Conservation (phyloP, 768 basidiomycete species). For the Xanthoconium purpureum region DNA sequence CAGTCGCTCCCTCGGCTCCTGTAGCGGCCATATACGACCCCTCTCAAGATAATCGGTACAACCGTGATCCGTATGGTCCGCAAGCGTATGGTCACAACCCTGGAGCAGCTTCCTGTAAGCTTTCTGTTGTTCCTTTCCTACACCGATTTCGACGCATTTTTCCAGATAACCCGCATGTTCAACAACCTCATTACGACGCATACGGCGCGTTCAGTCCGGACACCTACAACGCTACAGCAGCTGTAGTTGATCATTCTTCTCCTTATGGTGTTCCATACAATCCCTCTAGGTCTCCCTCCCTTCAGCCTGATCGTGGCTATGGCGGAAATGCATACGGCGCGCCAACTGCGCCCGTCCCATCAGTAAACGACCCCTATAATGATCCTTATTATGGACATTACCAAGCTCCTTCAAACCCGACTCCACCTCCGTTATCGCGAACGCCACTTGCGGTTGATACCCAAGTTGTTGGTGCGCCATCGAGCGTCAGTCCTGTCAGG, state of each 20-base stretch:
- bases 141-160: slow-evolving; percentile 1
- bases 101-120: slow-evolving; percentile 55
- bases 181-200: slow-evolving; percentile 55
- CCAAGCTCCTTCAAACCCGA: slow-evolving; percentile 14
- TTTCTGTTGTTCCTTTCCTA: neutral
- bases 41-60: slow-evolving; percentile 20
- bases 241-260: slow-evolving; percentile 10
- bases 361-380: slow-evolving; percentile 28
- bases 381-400: slow-evolving; percentile 30
- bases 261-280: slow-evolving; percentile 18
- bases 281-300: slow-evolving; percentile 14
- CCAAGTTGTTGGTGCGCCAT: slow-evolving; percentile 22
- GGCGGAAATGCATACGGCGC: slow-evolving; percentile 56
- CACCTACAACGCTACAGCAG: slow-evolving; percentile 37
- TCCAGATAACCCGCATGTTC: slow-evolving; percentile 53
- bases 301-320: slow-evolving; percentile 49
- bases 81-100: slow-evolving; percentile 51
- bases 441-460: slow-evolving; percentile 44
- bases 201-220: slow-evolving; percentile 42
- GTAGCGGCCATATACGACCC: slow-evolving; percentile 19
- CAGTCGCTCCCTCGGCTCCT: slow-evolving; percentile 13
- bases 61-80: slow-evolving; percentile 28
- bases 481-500: slow-evolving; percentile 39
- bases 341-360: slow-evolving; percentile 43
- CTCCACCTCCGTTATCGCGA: slow-evolving; percentile 32